Base-by-base conservation (phyloP, 164 flowering plant genomes). In the Nymphaea colorata region DNA sequence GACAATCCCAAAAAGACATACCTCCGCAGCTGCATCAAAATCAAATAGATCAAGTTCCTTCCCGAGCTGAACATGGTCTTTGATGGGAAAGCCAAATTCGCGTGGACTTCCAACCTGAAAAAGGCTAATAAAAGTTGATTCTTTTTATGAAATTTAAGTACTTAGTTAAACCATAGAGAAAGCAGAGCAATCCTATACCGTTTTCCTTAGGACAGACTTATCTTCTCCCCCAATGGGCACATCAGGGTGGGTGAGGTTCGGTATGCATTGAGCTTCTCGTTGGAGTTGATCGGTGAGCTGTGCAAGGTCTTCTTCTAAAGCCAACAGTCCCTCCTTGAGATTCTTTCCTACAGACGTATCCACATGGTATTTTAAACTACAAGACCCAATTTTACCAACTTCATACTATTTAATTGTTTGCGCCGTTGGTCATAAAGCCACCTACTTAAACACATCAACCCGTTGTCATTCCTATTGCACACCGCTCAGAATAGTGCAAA, bases 11-110 rank as follows among this genome's bases (percentile, higher is more conserved):
- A 17, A 61, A 65, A 42, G 69, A 44, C 59, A 70, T 87, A 93
- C 98, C 94, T 90, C 93, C 17, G 96, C 79, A 72, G 96, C 97
- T 59, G 94, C 85, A 81, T 93, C 98, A 79, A 93, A 93, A 69
- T 93, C 97, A 75, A 93, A 78, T 64, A 93, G 82, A 74, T 93
- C 94, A 36, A 93, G 82, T 4, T 87, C 96, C 73, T 89, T 93
- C 47, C 97, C 98, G 41, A 93, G 84, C 71, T 91, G 90, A 62
- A 93, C 70, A 59, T 93, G 98, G 78, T 93, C 98, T 80, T 87
- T 93, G 65, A 87, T 66, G 59, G 87, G 80, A 76, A 93, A 93
- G 75, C 68, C 70, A 76, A 91, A 91, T 64, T 79, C 80, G 4
- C 74, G 83, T 12, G 80, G 90, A 55, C 77, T 82, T n/a, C 97